Conservation (phyloP, 2,329 filamentous ascomycete genomes). For the Pseudogymnoascus sp. region DNA sequence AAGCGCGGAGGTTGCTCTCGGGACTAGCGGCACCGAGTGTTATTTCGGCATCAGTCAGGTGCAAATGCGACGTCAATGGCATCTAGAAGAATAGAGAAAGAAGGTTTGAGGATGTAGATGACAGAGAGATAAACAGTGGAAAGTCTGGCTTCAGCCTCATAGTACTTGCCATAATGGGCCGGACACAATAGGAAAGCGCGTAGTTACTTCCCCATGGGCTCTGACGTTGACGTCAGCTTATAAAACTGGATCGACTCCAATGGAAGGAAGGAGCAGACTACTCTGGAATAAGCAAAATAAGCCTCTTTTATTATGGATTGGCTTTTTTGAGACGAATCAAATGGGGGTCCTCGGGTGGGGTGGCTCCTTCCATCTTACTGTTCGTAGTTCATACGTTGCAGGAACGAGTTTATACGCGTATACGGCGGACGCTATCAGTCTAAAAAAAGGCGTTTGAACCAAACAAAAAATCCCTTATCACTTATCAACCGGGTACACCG, state of each 20-base stretch:
- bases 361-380: neutral
- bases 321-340: neutral
- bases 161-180: neutral
- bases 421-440: neutral
- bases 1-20: slow-evolving; percentile 2
- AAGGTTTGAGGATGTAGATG: neutral
- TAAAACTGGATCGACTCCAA: neutral
- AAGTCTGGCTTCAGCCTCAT: neutral
- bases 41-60: neutral
- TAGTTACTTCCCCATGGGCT: neutral
- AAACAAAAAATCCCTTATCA: neutral
- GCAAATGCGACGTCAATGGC: neutral
- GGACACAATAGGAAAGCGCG: neutral
- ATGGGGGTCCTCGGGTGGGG: neutral
- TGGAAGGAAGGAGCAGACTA: neutral
- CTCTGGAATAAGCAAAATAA: slow-evolving; percentile 3
- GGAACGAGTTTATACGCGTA: neutral
- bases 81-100: neutral
- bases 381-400: neutral
- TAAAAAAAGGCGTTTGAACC: neutral
- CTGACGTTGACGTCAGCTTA: neutral
- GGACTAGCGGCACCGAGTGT: neutral
- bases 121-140: neutral
- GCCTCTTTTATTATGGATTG: neutral
- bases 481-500: neutral